Conservation (phyloP, 2,329 filamentous ascomycete species). For the Claviceps quebecensis region DNA sequence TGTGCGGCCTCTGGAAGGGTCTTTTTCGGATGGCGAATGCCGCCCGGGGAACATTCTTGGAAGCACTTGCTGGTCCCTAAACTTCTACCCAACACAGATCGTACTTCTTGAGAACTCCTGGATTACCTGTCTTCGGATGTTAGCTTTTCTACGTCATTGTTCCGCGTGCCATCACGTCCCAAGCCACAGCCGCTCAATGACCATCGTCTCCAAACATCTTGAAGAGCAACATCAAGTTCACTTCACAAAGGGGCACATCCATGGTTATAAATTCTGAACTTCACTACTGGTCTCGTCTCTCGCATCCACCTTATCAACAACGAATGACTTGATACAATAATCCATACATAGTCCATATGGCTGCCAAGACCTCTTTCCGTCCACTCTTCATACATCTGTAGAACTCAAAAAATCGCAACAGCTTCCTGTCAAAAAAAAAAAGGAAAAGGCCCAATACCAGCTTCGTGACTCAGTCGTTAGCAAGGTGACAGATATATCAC, state of each 20-base stretch:
- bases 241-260: neutral
- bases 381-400: too few species aligned
- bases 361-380: neutral
- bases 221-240: neutral
- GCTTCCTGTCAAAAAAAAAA: neutral
- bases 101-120: too few species aligned
- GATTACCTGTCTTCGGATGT: too few species aligned
- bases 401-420: neutral
- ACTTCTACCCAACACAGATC: too few species aligned
- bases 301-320: neutral
- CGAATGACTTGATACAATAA: neutral
- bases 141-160: too few species aligned
- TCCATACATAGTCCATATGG: neutral
- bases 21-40: too few species aligned
- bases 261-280: neutral
- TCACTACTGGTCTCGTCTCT: neutral
- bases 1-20: too few species aligned
- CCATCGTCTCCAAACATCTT: too few species aligned
- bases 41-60: too few species aligned
- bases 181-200: too few species aligned
- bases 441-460: neutral
- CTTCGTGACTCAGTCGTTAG: neutral
- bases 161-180: too few species aligned
- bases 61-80: too few species aligned
- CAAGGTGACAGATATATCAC: neutral